phyloP scores from a whole-genome alignment of 2,329 filamentous ascomycete genomes.

The Aspergillus sergii region DNA sequence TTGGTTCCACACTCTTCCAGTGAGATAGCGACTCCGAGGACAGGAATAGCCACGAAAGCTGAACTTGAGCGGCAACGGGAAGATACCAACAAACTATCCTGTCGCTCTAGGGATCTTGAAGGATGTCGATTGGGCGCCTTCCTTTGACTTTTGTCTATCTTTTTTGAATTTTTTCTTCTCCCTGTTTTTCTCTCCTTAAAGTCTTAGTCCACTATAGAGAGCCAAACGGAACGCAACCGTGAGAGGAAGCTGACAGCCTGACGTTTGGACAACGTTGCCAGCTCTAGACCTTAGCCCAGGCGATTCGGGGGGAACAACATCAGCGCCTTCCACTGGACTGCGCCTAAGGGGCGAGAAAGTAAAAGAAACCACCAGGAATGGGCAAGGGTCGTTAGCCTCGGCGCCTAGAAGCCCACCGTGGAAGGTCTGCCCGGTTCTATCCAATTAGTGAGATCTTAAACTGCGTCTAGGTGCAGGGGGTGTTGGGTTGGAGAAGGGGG shows the following conservation, averaged over 20 bases:
- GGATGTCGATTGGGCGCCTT: neutral
- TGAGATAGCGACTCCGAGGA: neutral
- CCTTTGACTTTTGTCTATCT: neutral
- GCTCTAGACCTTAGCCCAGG: conserved; percentile 4
- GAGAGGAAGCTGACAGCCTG: conserved; percentile 3
- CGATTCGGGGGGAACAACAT: neutral
- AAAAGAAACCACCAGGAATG: neutral
- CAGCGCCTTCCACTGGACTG: neutral
- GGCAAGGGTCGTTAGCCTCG: neutral
- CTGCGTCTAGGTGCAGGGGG: neutral
- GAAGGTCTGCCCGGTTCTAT: neutral
- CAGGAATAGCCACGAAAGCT: neutral
- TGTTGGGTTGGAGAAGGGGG: neutral
- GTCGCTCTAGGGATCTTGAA: neutral
- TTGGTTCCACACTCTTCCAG: neutral
- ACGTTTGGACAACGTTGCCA: conserved; percentile 11
- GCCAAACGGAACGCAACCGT: conserved; percentile 10
- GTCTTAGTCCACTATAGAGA: neutral
- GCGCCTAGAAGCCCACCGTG: conserved; percentile 1
- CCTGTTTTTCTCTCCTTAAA: neutral
- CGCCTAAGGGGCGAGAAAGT: neutral
- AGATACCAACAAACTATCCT: neutral
- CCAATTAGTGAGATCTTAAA: conserved; percentile 3
- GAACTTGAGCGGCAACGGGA: neutral
- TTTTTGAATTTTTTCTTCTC: neutral